Evolutionary conservation across 768 basidiomycete genomes (phyloP).

Genomic region (Fibroporia radiculosa): DNA sequence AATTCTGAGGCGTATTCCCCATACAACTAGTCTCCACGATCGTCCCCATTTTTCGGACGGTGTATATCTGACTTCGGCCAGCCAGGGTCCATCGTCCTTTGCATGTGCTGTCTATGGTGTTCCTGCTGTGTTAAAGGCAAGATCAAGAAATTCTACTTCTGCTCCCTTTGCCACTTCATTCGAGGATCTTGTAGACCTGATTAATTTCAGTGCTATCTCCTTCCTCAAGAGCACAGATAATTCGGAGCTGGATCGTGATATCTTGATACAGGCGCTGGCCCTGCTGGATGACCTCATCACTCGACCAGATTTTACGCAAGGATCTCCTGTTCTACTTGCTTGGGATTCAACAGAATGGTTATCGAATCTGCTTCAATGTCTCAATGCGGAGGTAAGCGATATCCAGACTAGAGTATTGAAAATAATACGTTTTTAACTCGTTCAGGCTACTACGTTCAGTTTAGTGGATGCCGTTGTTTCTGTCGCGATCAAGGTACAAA

Average conservation of each 20-base stretch:
- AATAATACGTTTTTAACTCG: background rate
- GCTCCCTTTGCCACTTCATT: slow-evolving; percentile 53
- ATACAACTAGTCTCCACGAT: slow-evolving; percentile 8
- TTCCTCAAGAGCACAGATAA: slow-evolving; percentile 27
- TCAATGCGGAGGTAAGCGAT: slow-evolving; percentile 48
- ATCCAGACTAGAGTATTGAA: background rate
- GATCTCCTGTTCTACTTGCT: slow-evolving; percentile 27
- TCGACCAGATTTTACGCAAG: slow-evolving; percentile 28
- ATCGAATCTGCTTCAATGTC: slow-evolving; percentile 37
- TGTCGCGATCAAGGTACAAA: slow-evolving; percentile 48
- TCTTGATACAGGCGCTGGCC: slow-evolving; percentile 42
- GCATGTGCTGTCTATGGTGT: slow-evolving; percentile 58
- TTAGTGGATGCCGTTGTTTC: slow-evolving; percentile 58
- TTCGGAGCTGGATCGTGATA: slow-evolving; percentile 34
- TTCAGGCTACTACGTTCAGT: slow-evolving; percentile 56
- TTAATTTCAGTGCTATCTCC: slow-evolving; percentile 10
- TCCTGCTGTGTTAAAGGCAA: background rate
- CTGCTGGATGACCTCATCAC: slow-evolving; percentile 45
- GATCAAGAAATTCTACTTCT: slow-evolving; percentile 17
- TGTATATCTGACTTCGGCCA: background rate
- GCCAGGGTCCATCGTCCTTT: slow-evolving; percentile 31
- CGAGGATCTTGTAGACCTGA: slow-evolving; percentile 35
- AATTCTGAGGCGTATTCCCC: slow-evolving; percentile 14
- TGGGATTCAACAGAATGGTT: slow-evolving; percentile 72
- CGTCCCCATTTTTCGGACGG: slow-evolving; percentile 11